phyloP scores from a whole-genome alignment of 2,329 filamentous ascomycete species.

The Cercospora brassicicola region DNA sequence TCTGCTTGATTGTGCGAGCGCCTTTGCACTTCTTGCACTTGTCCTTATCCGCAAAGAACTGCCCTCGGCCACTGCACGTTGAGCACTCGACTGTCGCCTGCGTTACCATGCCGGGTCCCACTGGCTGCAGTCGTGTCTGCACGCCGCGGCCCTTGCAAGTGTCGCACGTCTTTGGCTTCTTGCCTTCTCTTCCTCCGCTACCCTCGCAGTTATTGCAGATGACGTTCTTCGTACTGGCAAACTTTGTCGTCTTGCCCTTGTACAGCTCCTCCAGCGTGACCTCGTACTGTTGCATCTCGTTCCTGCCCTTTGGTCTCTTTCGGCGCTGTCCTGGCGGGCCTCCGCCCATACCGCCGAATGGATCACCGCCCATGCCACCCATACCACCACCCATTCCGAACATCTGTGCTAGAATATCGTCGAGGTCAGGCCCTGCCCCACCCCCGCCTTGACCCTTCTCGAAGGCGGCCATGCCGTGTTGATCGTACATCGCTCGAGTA shows the following conservation, averaged over 20 bases:
- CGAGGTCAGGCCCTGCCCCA: conserved; percentile 75
- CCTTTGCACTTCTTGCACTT: conserved; percentile 99
- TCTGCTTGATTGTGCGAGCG: conserved; percentile 78
- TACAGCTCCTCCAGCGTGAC: conserved; percentile 93
- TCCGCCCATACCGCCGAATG: conserved; percentile 40
- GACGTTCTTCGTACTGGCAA: conserved; percentile 91
- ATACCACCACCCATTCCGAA: conserved; percentile 67
- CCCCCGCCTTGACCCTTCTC: conserved; percentile 69
- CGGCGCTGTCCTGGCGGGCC: conserved; percentile 40
- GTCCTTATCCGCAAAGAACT: conserved; percentile 91
- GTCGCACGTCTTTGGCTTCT: conserved; percentile 79
- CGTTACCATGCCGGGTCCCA: conserved; percentile 83
- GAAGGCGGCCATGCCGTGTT: conserved; percentile 93
- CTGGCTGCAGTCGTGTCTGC: conserved; percentile 73
- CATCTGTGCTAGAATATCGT: conserved; percentile 92
- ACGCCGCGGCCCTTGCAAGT: conserved; percentile 77
- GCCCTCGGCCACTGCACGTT: conserved; percentile 80
- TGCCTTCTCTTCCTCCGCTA: conserved; percentile 78
- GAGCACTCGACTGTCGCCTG: conserved; percentile 77
- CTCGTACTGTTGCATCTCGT: conserved; percentile 88
- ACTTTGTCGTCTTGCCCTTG: conserved; percentile 97
- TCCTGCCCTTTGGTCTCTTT: conserved; percentile 61
- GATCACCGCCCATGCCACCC: conserved; percentile 45
- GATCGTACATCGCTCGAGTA: conserved; percentile 87
- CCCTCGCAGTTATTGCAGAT: conserved; percentile 86